Evolutionary conservation across 2,329 filamentous ascomycete species (phyloP), one percentile per base, ranked within the genome.

Genomic region (Diatrype stigma): DNA sequence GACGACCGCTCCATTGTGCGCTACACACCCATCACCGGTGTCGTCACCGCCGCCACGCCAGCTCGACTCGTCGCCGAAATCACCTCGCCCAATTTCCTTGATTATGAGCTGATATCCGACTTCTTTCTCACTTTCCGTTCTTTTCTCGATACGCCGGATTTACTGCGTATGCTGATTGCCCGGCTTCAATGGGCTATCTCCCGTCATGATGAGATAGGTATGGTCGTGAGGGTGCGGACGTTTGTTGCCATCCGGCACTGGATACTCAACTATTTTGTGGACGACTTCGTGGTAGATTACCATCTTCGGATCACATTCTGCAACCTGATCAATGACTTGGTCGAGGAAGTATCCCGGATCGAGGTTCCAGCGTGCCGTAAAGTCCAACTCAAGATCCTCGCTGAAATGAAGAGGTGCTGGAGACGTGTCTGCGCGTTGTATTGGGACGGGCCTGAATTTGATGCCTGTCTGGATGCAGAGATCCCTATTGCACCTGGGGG

Each of bases 361-460:
- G 11, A 44, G 40, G 72, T 78, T 17, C 60, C 66, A 2, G 63
- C 65, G 34, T 71, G 68, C 21, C 69, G 71, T 14, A 82, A 80
- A 56, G 77, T 81, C 2, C 81, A 80, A 47, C 62, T 96, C 52
- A 96, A 96, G 69, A 96, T 97, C 57, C 77, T 99, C 34, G 85
- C 87, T 28, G 94, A 99, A 69, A 74, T 99, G 55, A 99, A 99
- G 69, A 95, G 96, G 67, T 97, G 94, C 66, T 99, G 94, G 94
- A 86, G 92, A 67, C 82, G 92, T 47, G 89, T 94, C 19, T 97
- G 92, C 66, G 85, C 88, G 0, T 73, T 92, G 50, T 96, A 92
- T 66, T 99, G 94, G 93, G 89, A 96, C 55, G 81, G 80, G 0
- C 75, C 83, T 0, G 82, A 89, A 45, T 85, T 85, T 34, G 78